Evolutionary conservation across 441 rosid species (phyloP), one percentile per base, ranked within the genome.

Genomic region (Eruca vesicaria): DNA sequence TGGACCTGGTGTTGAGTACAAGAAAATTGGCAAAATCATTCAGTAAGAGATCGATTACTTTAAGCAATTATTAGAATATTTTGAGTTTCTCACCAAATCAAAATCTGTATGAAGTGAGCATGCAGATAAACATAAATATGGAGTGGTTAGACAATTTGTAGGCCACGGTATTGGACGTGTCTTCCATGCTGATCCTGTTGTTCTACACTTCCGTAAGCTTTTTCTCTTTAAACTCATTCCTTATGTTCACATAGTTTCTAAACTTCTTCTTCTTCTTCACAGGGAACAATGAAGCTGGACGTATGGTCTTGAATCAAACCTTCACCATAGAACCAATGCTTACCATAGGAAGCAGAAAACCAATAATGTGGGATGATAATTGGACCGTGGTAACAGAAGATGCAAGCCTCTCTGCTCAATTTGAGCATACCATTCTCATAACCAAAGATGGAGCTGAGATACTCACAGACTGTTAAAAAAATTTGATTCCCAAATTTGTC

Each of bases 361-460:
- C 97, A 7, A 41, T 88, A 20, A 88, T 87, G 84, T 92, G 97
- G 99, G 85, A 92, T 12, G 97, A 94, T 78, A 66, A 94, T 66
- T 92, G 99, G 97, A 94, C 99, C 0, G 93, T 92, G 70, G 96
- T 94, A 10, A 94, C 99, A 0, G 88, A 90, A 76, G 99, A 94
- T 66, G 90, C 91, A 80, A 94, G 97, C 81, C 85, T 92, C 63
- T 92, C 99, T 43, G 97, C 97, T 0, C 99, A 94, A 80, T 94
- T 94, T 43, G 97, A 94, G 80, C 99, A 94, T 83, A 94, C 96
- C 3, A 89, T 92, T 83, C 86, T 92, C 16, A 89, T 94, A 53
- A 92, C 97, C n/a, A 48, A 82, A 79, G 90, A 86, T 15, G 99
- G 97, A 15, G 96, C 93, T 35, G 97, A 94, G 85, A 86, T 94